Conservation (phyloP, 768 basidiomycete genomes). For the Trametes meyenii region DNA sequence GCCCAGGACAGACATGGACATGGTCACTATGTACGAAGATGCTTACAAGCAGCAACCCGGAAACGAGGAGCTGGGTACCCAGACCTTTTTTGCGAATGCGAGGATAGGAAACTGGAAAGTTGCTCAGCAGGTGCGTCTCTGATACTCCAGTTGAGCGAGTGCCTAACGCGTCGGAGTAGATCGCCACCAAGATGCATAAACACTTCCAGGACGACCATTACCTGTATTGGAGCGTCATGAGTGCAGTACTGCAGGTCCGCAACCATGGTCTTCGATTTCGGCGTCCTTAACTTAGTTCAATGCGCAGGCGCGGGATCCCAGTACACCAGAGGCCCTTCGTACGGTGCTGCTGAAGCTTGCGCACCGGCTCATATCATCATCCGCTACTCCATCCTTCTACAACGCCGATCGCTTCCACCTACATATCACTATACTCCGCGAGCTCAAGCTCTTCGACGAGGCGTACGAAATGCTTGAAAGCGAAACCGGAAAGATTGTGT, state of each 20-base stretch:
- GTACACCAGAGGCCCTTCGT: conserved; percentile 64
- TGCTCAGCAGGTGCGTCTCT: conserved; percentile 67
- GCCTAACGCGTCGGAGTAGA: conserved; percentile 42
- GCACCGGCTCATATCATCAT: conserved; percentile 68
- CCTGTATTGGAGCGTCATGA: conserved; percentile 82
- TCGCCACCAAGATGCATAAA: conserved; percentile 81
- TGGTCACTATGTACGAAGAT: conserved; percentile 83
- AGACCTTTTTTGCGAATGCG: conserved; percentile 85
- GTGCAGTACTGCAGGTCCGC: conserved; percentile 75
- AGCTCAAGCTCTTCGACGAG: conserved; percentile 70
- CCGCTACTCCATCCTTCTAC: conserved; percentile 62
- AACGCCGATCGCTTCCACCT: conserved; percentile 79
- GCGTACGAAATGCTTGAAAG: conserved; percentile 69
- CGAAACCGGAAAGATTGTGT: conserved; percentile 68
- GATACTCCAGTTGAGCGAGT: neutral
- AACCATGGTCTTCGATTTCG: neutral
- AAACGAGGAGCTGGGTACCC: conserved; percentile 82
- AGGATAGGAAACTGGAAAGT: conserved; percentile 83
- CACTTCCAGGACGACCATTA: conserved; percentile 83
- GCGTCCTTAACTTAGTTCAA: neutral
- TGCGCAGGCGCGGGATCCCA: conserved; percentile 67
- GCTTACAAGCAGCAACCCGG: conserved; percentile 79
- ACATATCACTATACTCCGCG: conserved; percentile 70
- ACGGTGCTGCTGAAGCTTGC: conserved; percentile 76
- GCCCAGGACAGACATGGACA: conserved; percentile 61